Conservation (phyloP, 2,329 filamentous ascomycete species). For the Diaporthe citriasiana region DNA sequence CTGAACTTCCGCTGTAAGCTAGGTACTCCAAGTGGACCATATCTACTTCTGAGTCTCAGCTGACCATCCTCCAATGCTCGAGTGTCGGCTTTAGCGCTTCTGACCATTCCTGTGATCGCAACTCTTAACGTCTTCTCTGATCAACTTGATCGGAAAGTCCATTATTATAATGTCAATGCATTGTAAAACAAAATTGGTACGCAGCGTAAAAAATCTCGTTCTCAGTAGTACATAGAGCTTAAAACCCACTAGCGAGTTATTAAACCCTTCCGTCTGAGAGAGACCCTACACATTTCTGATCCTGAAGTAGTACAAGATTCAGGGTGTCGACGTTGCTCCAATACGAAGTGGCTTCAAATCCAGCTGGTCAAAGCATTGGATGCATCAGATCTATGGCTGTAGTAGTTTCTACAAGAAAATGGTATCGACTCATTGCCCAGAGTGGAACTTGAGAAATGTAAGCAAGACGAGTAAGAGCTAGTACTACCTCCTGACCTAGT, state of each 20-base stretch:
- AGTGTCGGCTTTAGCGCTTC: neutral
- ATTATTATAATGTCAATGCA: neutral
- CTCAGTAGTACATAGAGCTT: no score
- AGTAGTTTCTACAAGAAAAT: neutral
- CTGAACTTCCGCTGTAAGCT: neutral
- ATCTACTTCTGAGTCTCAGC: neutral
- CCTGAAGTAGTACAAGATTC: neutral
- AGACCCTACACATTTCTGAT: neutral
- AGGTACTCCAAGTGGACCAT: no score
- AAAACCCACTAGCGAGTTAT: neutral
- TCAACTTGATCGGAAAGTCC: neutral
- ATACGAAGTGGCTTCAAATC: neutral
- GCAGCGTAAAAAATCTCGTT: neutral
- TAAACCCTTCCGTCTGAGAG: neutral
- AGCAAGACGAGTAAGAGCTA: neutral
- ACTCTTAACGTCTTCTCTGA: neutral
- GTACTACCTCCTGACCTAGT: neutral
- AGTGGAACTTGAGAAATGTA: neutral
- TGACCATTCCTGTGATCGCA: neutral
- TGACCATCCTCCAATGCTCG: neutral
- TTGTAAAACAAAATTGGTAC: neutral
- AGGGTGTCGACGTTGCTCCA: neutral
- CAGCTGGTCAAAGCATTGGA: neutral
- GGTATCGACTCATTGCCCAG: neutral
- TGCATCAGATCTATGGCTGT: neutral